A percentile compares a stretch with the other conserved stretches of the same genome.
Evolutionary conservation across 1,284 basidiomycete species (phyloP).

Genomic region (Austroboletus niveus): DNA sequence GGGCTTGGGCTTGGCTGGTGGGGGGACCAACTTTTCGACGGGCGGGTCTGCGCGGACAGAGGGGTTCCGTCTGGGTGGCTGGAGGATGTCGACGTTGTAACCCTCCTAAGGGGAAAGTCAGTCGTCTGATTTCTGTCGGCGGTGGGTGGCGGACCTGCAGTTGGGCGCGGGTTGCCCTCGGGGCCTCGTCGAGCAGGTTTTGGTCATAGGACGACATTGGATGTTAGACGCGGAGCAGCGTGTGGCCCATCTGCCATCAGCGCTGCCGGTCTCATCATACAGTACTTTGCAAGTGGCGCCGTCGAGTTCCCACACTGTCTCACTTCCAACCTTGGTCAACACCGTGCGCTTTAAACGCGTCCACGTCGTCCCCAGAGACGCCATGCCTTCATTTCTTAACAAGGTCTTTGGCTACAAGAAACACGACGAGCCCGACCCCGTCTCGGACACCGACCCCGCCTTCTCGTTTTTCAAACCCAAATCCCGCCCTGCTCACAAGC

Average conservation of each 20-base stretch:
- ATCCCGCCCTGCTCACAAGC: conserved; percentile 39
- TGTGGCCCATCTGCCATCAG: conserved; percentile 14
- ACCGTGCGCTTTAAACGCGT: too few species aligned
- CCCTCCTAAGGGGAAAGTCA: conserved; percentile 40
- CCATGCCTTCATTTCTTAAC: conserved; percentile 73
- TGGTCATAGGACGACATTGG: conserved; percentile 43
- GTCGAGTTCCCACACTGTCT: too few species aligned
- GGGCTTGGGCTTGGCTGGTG: conserved; percentile 4
- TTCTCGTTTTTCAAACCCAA: conserved; percentile 52
- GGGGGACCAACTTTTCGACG: conserved; percentile 20
- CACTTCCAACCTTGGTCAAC: too few species aligned
- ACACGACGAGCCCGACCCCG: conserved; percentile 46
- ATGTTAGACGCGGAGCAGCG: neutral
- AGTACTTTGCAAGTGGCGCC: too few species aligned
- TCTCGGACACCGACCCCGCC: conserved; percentile 36
- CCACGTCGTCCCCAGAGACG: conserved; percentile 1
- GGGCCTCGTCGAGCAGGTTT: conserved; percentile 41
- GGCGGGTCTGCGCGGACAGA: conserved; percentile 13
- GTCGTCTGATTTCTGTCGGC: neutral
- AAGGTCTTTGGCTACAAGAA: conserved; percentile 76
- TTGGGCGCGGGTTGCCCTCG: conserved; percentile 44
- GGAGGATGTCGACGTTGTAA: conserved; percentile 50
- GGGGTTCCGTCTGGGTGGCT: conserved; percentile 20
- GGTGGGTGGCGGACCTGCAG: conserved; percentile 38
- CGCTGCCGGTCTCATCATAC: too few species aligned